A percentile compares a stretch with the other conserved stretches of the same genome.
Conservation (phyloP, 805 yeast genomes). For the Priceomyces haplophilus region DNA sequence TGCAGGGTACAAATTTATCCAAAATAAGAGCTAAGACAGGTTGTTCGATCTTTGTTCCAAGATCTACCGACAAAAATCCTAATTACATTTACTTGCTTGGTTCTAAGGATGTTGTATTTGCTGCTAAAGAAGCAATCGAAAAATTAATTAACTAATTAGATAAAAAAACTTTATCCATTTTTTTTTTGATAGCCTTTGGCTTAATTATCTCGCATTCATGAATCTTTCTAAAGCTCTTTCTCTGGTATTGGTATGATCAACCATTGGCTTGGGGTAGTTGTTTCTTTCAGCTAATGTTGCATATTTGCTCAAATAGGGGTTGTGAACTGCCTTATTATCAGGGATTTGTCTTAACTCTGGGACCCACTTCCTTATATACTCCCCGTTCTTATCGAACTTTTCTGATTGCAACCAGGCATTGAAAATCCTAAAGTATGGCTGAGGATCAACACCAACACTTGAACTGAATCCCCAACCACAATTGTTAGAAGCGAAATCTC, state of each 20-base stretch:
- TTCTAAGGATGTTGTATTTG: slow-evolving; percentile 46
- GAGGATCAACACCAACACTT: slow-evolving; percentile 52
- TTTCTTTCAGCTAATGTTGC: slow-evolving; percentile 24
- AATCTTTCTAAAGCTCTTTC: slow-evolving; percentile 42
- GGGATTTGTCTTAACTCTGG: slow-evolving; percentile 39
- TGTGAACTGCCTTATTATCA: slow-evolving; percentile 29
- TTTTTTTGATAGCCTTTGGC: background rate
- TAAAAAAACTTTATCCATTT: background rate
- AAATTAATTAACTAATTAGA: slow-evolving; percentile 8
- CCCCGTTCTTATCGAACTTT: slow-evolving; percentile 47
- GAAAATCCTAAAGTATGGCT: slow-evolving; percentile 55
- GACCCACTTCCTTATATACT: slow-evolving; percentile 47
- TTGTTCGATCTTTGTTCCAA: slow-evolving; percentile 63
- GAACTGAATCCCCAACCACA: slow-evolving; percentile 61
- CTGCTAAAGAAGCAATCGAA: slow-evolving; percentile 25
- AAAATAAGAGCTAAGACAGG: slow-evolving; percentile 57
- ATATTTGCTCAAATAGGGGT: slow-evolving; percentile 29
- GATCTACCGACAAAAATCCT: slow-evolving; percentile 47
- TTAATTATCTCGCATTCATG: slow-evolving; percentile 28
- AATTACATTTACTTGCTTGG: slow-evolving; percentile 63
- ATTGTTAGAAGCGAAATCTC: slow-evolving; percentile 52
- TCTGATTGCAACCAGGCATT: slow-evolving; percentile 51
- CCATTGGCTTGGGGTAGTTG: slow-evolving; percentile 45
- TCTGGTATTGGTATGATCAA: slow-evolving; percentile 39
- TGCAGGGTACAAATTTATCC: slow-evolving; percentile 67